Evolutionary conservation across 2,329 filamentous ascomycete species (phyloP), one percentile per base, ranked within the genome.

Genomic region (Calonectria crousiana): DNA sequence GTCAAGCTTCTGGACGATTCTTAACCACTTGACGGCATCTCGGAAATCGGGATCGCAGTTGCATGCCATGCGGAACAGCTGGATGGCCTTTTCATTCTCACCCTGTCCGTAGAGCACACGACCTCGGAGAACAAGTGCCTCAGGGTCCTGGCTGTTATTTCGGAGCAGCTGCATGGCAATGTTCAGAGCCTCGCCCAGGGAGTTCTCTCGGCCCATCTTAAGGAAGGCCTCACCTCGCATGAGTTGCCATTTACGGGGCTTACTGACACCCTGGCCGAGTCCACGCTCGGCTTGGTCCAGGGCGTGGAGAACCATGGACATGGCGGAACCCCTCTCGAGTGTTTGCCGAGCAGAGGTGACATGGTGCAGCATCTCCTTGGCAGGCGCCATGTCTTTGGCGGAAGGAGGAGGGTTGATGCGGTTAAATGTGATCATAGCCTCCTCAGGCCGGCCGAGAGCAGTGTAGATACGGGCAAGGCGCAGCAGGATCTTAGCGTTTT

Each of bases 31-130:
- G 80, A 98, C 91, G 10, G 96, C 96, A 76, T 95, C 93, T 80
- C 92, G 93, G 87, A 94, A 97, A 84, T 99, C 97, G 11, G 97
- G 97, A 80, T 98, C 97, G 84, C 96, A 95, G 83, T 90, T 94
- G 71, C 98, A 87, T 26, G 96, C 97, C 87, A 97, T 95, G 77
- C 95, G 92, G 87, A 98, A 97, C 84, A 97, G 95, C 83, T 96
- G 94, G 53, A 98, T 90, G 2, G 97, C 96, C 89, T 98, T 98
- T 3, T 97, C 95, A 81, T 98, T 98, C 79, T 99, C 97, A 36
- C 97, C 97, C 83, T 97, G 95, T 5, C 93, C 93, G 81, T 98
- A 98, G 65, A 98, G 90, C 20, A 95, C 94, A 76, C 95, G 92
- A 30, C 96, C 97, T 62, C 96, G 92, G 67, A 99, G 91, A 8